These are phyloP conservation scores for Domatiomyces globalis DNA, from an alignment of 2,329 filamentous ascomycete genomes.

Conservation along the genomic window DNA sequence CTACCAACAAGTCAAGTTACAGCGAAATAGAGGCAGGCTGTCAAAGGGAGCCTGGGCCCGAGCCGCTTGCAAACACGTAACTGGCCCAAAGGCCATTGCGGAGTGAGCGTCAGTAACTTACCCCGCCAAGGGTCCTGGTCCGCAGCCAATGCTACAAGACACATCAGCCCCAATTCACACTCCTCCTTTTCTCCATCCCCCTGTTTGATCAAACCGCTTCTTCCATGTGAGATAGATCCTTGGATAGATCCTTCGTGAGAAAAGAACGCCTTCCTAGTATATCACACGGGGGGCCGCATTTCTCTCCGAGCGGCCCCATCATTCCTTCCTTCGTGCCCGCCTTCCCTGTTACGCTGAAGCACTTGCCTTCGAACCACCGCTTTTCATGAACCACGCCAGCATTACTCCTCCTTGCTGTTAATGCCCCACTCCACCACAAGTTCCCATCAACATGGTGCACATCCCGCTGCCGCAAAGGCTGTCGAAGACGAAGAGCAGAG, in stretches of 20 bases:
- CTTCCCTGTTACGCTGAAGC: background rate
- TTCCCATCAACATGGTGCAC: constrained; percentile 34
- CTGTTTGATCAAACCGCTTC: background rate
- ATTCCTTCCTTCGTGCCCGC: background rate
- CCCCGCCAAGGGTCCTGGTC: no score
- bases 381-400: background rate
- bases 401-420: background rate
- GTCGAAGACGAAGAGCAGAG: constrained; percentile 21
- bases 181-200: no score
- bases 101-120: no score
- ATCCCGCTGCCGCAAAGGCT: constrained; percentile 40
- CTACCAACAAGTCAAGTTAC: no score
- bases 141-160: no score
- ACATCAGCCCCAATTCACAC: no score
- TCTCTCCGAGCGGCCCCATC: background rate
- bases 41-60: no score
- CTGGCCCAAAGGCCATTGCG: no score
- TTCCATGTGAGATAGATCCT: background rate
- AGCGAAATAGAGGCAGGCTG: no score
- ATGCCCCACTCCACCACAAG: background rate
- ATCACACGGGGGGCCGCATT: background rate
- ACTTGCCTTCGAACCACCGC: background rate
- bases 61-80: no score
- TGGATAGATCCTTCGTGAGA: background rate
- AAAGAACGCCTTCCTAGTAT: background rate